phyloP scores from a whole-genome alignment of 2,329 filamentous ascomycete species.

The Arthroderma uncinatum region DNA sequence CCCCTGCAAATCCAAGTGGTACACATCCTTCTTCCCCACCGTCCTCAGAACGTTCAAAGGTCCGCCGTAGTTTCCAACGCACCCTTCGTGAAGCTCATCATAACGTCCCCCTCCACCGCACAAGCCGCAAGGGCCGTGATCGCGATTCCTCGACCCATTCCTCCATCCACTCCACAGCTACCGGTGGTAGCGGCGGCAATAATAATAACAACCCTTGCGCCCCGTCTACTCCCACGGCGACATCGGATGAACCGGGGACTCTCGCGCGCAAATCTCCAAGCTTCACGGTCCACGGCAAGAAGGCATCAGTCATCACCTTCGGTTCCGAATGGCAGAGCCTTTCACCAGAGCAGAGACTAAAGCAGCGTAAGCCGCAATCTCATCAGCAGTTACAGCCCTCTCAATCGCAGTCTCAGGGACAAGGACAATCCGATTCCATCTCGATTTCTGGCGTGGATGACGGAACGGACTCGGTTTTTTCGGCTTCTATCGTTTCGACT shows the following conservation, averaged over 20 bases:
- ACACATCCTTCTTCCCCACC: slow-evolving; percentile 14
- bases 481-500: not conserved
- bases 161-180: not conserved
- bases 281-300: slow-evolving; percentile 95
- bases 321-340: slow-evolving; percentile 78
- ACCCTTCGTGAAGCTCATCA: slow-evolving; percentile 68
- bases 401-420: not conserved
- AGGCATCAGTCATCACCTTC: slow-evolving; percentile 94
- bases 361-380: slow-evolving; percentile 44
- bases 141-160: slow-evolving; percentile 27
- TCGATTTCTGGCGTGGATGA: not conserved
- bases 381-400: slow-evolving; percentile 25
- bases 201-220: slow-evolving; percentile 35
- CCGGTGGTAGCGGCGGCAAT: slow-evolving; percentile 39
- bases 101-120: slow-evolving; percentile 53
- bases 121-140: slow-evolving; percentile 67
- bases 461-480: not conserved
- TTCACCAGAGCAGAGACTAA: slow-evolving; percentile 60
- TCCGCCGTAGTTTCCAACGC: slow-evolving; percentile 77
- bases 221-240: slow-evolving; percentile 18
- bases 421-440: not conserved
- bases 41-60: slow-evolving; percentile 51
- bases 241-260: slow-evolving; percentile 7
- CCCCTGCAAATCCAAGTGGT: slow-evolving; percentile 13
- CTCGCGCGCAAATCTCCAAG: slow-evolving; percentile 69